Base-by-base conservation (phyloP, 1,284 basidiomycete genomes). In the Microbotryum violaceum region DNA sequence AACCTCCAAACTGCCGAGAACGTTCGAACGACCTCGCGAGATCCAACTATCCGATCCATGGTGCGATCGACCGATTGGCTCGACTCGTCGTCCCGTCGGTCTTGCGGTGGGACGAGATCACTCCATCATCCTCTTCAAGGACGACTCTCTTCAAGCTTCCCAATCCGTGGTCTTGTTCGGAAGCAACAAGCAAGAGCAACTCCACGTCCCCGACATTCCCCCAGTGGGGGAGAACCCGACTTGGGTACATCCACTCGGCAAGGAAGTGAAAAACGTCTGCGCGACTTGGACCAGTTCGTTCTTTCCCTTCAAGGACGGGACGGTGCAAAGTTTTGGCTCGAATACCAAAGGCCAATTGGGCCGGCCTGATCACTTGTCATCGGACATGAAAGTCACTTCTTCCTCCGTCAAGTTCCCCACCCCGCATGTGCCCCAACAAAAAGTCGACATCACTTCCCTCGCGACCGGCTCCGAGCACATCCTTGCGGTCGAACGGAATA, bases 401-500 rank as follows among this genome's bases (percentile, higher is more conserved):
- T n/a, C 27, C 51, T 51, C 45, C 58, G 29, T 21, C 33, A 20
- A 12, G 57, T 18, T 18, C 31, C 21, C 23, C 16, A 21, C 23
- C 27, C 37, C 29, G 23, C 2, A 31, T 8, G 31, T 31, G 31
- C 21, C 31, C 7, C 25, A 8, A 45, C 20, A 4, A 16, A 18
- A 18, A 42, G 37, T 42, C 14, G 42, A 61, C 16, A 63, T 79
- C n/a, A 59, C 68, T 31, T 63, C 71, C n/a, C 64, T 84, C 25
- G 78, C 76, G 1, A 87, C 86, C 60, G 91, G 91, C 7, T 88
- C 87, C 68, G 91, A 94, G 73, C 91, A 94, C 74, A 80, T 89
- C 4, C 75, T 93, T 3, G 76, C 79, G 8, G 68, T 81, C 18
- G 37, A 50, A 54, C 23, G 58, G 57, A n/a, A 58, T 46, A 12